Evolutionary conservation across 176 grass and related monocot genomes (phyloP).

Genomic region (Oryza longistaminata): DNA sequence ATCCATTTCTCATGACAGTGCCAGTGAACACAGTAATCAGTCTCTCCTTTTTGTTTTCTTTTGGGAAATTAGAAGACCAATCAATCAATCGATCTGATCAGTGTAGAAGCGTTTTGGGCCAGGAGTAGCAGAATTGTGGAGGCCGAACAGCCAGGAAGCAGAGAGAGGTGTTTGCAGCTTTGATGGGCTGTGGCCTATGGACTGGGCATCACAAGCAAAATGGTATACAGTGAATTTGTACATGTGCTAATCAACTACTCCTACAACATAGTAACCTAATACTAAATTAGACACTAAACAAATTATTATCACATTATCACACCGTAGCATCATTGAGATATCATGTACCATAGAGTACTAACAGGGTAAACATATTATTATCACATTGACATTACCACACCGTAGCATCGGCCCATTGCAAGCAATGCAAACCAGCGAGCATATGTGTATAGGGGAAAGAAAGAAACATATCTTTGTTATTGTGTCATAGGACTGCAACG

Average conservation of each 20-base stretch:
- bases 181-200: too few species aligned
- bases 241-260: too few species aligned
- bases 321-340: not conserved
- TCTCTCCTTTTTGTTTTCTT: not conserved
- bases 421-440: not conserved
- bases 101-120: not conserved
- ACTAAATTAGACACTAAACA: too few species aligned
- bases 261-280: too few species aligned
- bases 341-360: too few species aligned
- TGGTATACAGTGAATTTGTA: too few species aligned
- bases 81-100: not conserved
- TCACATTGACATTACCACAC: not conserved
- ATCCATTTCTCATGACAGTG: conserved; percentile 3
- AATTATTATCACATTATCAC: not conserved
- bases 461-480: not conserved
- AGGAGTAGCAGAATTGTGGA: not conserved
- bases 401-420: not conserved
- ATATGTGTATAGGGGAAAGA: not conserved
- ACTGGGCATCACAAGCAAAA: too few species aligned
- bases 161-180: too few species aligned
- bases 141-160: too few species aligned
- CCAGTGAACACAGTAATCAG: not conserved
- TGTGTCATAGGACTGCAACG: not conserved
- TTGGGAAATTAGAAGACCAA: not conserved
- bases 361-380: too few species aligned